phyloP scores from a whole-genome alignment of 73 alveolate genomes.

The Halteria grandinella region DNA sequence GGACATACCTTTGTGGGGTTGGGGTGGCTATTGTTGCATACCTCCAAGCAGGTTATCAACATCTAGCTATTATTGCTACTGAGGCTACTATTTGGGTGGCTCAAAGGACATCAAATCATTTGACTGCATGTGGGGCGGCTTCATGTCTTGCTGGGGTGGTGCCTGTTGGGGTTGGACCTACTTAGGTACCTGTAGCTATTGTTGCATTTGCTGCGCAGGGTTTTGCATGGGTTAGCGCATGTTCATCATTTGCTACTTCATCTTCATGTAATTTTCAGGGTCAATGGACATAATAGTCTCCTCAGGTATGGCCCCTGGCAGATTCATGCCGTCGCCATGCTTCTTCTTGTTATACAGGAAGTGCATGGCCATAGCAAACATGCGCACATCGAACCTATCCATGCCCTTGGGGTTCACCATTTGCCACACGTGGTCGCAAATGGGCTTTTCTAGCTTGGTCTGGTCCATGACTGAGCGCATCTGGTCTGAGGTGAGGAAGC shows the following conservation, averaged over 20 bases:
- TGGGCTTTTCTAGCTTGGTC: conserved; percentile 46
- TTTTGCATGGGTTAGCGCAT: not conserved
- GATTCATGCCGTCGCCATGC: conserved; percentile 44
- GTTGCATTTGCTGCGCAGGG: not conserved
- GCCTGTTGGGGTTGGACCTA: not conserved
- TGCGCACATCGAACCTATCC: conserved; percentile 56
- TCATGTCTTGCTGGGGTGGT: not conserved
- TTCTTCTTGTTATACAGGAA: conserved; percentile 47
- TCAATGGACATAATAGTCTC: conserved; percentile 39
- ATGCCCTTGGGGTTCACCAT: conserved; percentile 55
- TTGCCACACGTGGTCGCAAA: conserved; percentile 65
- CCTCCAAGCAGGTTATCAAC: not conserved
- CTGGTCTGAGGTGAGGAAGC: conserved; percentile 42
- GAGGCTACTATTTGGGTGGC: not conserved
- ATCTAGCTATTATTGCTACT: not conserved
- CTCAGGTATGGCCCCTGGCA: conserved; percentile 53
- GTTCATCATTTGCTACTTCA: conserved; percentile 1
- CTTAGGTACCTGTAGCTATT: not conserved
- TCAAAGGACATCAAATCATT: too few relatives aligned
- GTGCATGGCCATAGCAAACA: conserved; percentile 74
- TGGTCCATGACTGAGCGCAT: conserved; percentile 35
- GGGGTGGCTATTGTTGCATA: not conserved
- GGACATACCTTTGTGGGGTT: not conserved
- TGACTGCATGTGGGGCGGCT: not conserved
- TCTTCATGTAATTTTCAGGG: conserved; percentile 26